Base-by-base conservation (phyloP, 169 alveolate species). In the Besnoitia besnoiti region DNA sequence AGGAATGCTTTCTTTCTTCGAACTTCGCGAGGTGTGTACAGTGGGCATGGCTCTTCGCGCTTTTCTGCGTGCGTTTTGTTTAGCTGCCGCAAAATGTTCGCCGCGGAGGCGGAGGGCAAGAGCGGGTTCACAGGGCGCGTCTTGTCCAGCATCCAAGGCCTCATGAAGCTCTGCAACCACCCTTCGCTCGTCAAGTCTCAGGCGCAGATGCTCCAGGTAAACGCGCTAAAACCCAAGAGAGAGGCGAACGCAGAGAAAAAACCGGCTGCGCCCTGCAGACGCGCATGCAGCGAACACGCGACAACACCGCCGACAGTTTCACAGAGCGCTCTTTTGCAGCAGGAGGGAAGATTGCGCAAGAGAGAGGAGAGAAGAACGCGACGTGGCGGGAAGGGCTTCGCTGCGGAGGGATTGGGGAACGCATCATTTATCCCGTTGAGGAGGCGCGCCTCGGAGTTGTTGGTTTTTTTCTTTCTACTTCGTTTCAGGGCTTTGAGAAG, bases 101-200 rank as follows among this genome's bases (percentile, higher is more conserved):
- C 90, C 67, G 87, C 96, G 19, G 97, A 95, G 37, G 91, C 92
- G 12, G 39, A 67, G 51, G 96, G 94, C 33, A 51, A 80, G 51
- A 40, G 90, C 61, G 93, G 62, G 16, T 85, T 95, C 24, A 92
- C 96, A 14, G 96, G 96, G 50, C 96, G 95, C 90, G 96, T 95
- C 42, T 93, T 97, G 62, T 93, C 97, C 27, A 95, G 96, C 40
- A 97, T 97, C 80, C 97, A 96, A 79, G 94, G 97, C 35, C 95
- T 97, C 21, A 96, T 96, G 97, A 96, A 96, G 95, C 95, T 97
- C n/a, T 97, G 98, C 87, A 97, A 97, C 90, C 98, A 97, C 93
- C 98, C 98, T n/a, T 93, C 94, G 39, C 94, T 97, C 44, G 89
- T 95, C 47, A 93, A 91, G 76, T 59, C 42, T 73, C 90, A 84